Evolutionary conservation across 768 basidiomycete genomes (phyloP), one percentile per base, ranked within the genome.

Genomic region (Leucocoprinus birnbaumii): DNA sequence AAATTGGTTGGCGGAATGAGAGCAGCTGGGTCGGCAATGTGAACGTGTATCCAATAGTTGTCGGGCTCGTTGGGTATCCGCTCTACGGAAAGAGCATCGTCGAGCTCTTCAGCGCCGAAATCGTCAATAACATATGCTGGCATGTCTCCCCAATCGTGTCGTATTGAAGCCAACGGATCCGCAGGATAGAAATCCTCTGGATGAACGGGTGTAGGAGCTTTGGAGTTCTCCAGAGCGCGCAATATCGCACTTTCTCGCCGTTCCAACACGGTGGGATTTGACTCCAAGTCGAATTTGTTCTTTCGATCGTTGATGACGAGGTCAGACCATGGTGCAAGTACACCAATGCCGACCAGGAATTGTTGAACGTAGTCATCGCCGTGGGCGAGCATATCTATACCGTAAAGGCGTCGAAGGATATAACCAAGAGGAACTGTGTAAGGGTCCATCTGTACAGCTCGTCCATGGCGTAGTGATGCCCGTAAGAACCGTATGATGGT

Each of bases 41-140:
- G 97, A 22, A 88, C 77, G 62, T 98, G 95, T 10, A 96, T 65
- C 96, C 97, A 98, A 43, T 71, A 65, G 18, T 68, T 76, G 14
- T 76, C 80, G 2, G 83, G 81, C 46, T 89, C 83, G 3, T 71
- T 70, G 3, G 79, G 75, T 27, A 87, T 77, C n/a, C 71, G 64
- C 59, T 96, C 90, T 26, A 98, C 64, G 1, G 94, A 95, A 27
- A 99, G 62, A 2, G 94, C 97, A 66, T 99, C 97, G 65, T 99
- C 97, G 19, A 98, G 78, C 64, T 99, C 97, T 62, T 87, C 71
- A 0, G 97, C 94, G 6, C 62, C 65, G 0, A 75, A 59, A 57
- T 92, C 90, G 63, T 99, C 97, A 52, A 99, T 85, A 18, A 95
- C 87, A 66, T 87, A 98, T 3, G 93, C 91, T 0, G 82, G 83